Base-by-base conservation (phyloP, 139 green algal species). In the Micractinium conductrix region DNA sequence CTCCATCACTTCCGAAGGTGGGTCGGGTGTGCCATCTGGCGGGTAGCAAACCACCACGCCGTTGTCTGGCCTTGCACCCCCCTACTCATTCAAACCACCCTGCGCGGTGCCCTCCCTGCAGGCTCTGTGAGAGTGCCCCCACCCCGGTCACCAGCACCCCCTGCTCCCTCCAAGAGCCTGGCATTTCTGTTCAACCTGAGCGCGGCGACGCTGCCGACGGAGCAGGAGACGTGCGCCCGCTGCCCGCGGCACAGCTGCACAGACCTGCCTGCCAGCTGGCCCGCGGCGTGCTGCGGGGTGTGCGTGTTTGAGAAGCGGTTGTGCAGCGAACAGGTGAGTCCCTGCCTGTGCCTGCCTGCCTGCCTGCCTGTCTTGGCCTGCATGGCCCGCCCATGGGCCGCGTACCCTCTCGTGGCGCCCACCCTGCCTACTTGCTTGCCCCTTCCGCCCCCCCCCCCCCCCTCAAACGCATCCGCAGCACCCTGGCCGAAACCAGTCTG, bases 251-350 rank as follows among this genome's bases (percentile, higher is more conserved):
- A 33, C 17, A 42, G 40, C 40, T 60, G 40, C 40, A 24, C 65
- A 33, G 33, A 19, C 45, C 33, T 72, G 65, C 65, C 65, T 3
- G 65, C 33, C 10, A 7, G 33, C n/a, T 33, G 42, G 33, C 65
- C 65, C 10, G 65, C 65, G 12, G 65, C 65, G 0, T 85, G 67
- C 67, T 85, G 79, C 45, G 79, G 79, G 22, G 79, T 85, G 45
- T 85, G 79, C 68, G 40, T 33, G 9, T 85, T 79, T 45, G 79
- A 85, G 79, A 21, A 26, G 14, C 67, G 79, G 21, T 33, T 44
- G 12, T 85, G 79, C 48, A 7, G 22, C 24, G 30, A 69, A 17
- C 8, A 81, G 73, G 14, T 22, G 9, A 45, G 44, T 33, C 14
- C 33, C 0, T 5, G 45, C 45, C 45, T 24, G 26, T 53, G 53